Evolutionary conservation across 805 yeast genomes (phyloP).

Genomic region (Isabelozyma gotoi): DNA sequence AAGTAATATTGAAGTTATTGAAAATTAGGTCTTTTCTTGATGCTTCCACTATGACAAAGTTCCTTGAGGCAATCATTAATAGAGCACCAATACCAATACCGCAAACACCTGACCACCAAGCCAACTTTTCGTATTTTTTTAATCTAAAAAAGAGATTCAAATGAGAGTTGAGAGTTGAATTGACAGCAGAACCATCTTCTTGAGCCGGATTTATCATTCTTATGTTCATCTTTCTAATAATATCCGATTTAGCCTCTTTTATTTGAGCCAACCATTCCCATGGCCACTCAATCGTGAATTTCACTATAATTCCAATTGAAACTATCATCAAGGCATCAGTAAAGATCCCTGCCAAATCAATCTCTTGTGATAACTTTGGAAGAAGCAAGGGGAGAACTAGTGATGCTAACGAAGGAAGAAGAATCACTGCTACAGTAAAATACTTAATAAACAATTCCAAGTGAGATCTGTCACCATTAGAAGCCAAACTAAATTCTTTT

Average conservation of each 20-base stretch:
- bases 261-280: slow-evolving; percentile 39
- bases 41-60: slow-evolving; percentile 23
- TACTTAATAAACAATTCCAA: background rate
- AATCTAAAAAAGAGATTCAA: slow-evolving; percentile 6
- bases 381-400: background rate
- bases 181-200: background rate
- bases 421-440: background rate
- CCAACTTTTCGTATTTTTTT: slow-evolving; percentile 13
- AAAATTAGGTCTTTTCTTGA: slow-evolving; percentile 26
- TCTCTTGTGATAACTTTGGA: background rate
- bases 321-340: slow-evolving; percentile 32
- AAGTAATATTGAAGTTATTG: slow-evolving; percentile 33
- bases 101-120: slow-evolving; percentile 23
- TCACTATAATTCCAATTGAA: slow-evolving; percentile 32
- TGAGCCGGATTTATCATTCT: background rate
- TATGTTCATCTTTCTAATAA: background rate
- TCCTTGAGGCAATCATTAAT: slow-evolving; percentile 28
- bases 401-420: slow-evolving; percentile 1
- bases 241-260: slow-evolving; percentile 9
- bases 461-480: background rate
- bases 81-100: slow-evolving; percentile 25
- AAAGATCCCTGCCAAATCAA: slow-evolving; percentile 23
- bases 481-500: background rate
- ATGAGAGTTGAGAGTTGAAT: slow-evolving; percentile 1
- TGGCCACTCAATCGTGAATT: slow-evolving; percentile 40